Conservation (phyloP, 1,284 basidiomycete species). For the Ceratobasidium sp. region DNA sequence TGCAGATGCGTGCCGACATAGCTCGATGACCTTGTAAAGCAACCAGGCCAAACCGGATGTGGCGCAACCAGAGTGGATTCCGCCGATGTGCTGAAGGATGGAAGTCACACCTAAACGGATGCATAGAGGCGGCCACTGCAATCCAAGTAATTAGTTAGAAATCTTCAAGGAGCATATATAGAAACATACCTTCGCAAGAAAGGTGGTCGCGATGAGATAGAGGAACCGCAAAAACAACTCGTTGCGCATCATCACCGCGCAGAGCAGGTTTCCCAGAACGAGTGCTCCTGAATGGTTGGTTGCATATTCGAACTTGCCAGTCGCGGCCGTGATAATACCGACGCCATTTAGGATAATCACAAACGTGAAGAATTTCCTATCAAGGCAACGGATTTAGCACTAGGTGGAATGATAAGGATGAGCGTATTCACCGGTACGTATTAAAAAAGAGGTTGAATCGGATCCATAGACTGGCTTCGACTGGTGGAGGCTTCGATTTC, state of each 20-base stretch:
- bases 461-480: constrained; percentile 67
- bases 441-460: constrained; percentile 74
- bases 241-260: constrained; percentile 66
- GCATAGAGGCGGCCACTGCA: constrained; percentile 72
- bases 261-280: constrained; percentile 68
- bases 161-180: neutral
- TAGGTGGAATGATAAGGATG: too few species aligned
- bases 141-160: constrained; percentile 37
- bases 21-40: constrained; percentile 64
- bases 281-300: constrained; percentile 68
- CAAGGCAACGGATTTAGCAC: too few species aligned
- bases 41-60: constrained; percentile 71
- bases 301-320: constrained; percentile 73
- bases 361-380: constrained; percentile 70
- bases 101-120: constrained; percentile 71
- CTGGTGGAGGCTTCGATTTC: constrained; percentile 53
- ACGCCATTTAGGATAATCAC: constrained; percentile 68
- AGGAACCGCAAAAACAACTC: constrained; percentile 70
- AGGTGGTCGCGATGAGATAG: constrained; percentile 66
- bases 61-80: constrained; percentile 79
- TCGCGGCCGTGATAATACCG: constrained; percentile 67
- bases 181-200: constrained; percentile 69
- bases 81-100: constrained; percentile 73
- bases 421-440: constrained; percentile 56
- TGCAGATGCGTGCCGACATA: constrained; percentile 64